phyloP scores from a whole-genome alignment of 257 asterid genomes.

The Solanum arcanum region DNA sequence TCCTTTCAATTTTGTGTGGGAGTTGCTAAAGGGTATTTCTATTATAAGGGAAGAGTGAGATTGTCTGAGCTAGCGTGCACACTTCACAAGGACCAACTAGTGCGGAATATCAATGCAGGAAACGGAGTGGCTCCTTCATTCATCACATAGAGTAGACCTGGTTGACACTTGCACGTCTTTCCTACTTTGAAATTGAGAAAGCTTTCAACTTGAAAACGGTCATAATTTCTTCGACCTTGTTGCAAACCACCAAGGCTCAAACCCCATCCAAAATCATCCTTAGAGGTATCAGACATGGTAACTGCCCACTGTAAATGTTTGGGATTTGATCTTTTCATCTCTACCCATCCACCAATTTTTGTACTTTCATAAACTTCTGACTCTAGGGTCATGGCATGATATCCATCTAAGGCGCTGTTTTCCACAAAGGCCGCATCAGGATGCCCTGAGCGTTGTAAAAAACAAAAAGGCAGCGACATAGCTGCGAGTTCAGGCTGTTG shows the following conservation, averaged over 20 bases:
- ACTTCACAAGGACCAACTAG: conserved; percentile 17
- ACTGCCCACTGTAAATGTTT: conserved; percentile 50
- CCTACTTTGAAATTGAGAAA: conserved; percentile 49
- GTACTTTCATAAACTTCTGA: conserved; percentile 47
- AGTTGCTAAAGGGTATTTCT: neutral
- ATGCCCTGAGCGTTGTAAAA: conserved; percentile 12
- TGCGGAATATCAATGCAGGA: conserved; percentile 55
- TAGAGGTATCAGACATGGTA: conserved; percentile 52
- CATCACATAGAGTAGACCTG: conserved; percentile 45
- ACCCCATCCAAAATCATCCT: conserved; percentile 83
- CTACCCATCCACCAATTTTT: conserved; percentile 72
- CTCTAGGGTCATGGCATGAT: conserved; percentile 56
- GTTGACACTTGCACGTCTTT: conserved; percentile 48
- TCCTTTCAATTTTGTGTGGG: neutral
- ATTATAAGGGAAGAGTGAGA: neutral
- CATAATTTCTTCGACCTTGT: conserved; percentile 29
- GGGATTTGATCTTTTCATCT: conserved; percentile 38
- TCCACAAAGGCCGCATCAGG: conserved; percentile 31
- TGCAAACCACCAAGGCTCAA: conserved; percentile 56
- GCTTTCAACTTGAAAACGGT: conserved; percentile 64
- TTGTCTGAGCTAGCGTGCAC: neutral
- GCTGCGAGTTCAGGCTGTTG: conserved; percentile 41
- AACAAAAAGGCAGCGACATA: conserved; percentile 42
- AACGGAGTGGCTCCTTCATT: conserved; percentile 40
- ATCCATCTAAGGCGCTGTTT: conserved; percentile 24